Evolutionary conservation across 2,329 filamentous ascomycete species (phyloP).

Genomic region (Penicillium rolfsii): DNA sequence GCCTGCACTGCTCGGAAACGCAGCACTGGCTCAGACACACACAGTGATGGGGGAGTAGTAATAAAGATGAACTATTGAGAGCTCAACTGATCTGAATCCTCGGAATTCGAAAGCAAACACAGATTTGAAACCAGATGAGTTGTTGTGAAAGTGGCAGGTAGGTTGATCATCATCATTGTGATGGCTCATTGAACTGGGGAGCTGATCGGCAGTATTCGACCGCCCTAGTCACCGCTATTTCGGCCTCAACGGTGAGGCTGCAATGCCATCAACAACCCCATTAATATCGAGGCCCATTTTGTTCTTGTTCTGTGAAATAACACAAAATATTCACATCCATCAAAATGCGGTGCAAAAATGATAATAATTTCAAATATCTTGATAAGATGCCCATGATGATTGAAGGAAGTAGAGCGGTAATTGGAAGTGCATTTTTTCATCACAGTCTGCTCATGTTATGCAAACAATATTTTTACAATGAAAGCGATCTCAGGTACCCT

Average conservation of each 20-base stretch:
- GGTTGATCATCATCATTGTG: constrained; percentile 19
- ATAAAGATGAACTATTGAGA: not conserved
- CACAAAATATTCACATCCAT: no score
- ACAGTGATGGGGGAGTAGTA: not conserved
- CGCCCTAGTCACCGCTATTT: constrained; percentile 19
- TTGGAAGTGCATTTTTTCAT: no score
- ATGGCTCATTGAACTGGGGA: constrained; percentile 12
- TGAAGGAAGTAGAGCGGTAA: no score
- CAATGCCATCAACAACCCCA: no score
- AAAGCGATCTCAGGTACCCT: no score
- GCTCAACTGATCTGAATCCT: not conserved
- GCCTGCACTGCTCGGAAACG: constrained; percentile 4
- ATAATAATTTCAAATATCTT: no score
- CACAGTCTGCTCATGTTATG: no score
- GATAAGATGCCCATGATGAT: no score
- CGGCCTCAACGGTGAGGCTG: constrained; percentile 2
- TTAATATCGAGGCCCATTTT: no score
- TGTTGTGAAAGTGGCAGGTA: not conserved
- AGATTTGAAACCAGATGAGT: not conserved
- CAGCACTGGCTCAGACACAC: constrained; percentile 9
- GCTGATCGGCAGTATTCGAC: constrained; percentile 17
- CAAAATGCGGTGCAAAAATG: no score
- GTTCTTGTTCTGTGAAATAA: no score
- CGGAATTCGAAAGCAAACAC: not conserved
- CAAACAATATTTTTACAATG: no score